phyloP scores from a whole-genome alignment of 805 yeast species.

The Candida endomychidarum region DNA sequence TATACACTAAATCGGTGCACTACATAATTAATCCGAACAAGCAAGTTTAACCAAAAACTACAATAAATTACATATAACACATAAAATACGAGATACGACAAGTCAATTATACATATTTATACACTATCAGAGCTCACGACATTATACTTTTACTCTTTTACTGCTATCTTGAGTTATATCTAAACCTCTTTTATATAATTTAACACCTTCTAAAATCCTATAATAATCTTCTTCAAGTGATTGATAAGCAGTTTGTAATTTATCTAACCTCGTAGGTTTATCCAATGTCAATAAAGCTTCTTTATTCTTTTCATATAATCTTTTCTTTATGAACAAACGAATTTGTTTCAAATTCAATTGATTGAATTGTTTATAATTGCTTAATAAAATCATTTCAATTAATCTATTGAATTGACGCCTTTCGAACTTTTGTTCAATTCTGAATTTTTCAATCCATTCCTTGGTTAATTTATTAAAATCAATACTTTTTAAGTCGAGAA shows the following conservation, averaged over 20 bases:
- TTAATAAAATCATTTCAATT: constrained; percentile 69
- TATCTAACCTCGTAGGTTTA: constrained; percentile 60
- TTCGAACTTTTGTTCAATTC: constrained; percentile 57
- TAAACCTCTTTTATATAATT: constrained; percentile 6
- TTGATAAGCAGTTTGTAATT: constrained; percentile 72
- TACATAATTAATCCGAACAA: no score
- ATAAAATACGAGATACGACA: not conserved
- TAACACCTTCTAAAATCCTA: constrained; percentile 46
- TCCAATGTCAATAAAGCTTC: constrained; percentile 74
- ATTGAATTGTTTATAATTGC: constrained; percentile 29
- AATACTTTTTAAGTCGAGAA: constrained; percentile 25
- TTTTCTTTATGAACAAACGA: constrained; percentile 65
- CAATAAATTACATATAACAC: no score
- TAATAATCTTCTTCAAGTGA: constrained; percentile 69
- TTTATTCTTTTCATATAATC: constrained; percentile 75
- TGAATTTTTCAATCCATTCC: constrained; percentile 42
- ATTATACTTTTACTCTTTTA: constrained; percentile 7
- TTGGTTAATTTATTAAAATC: constrained; percentile 19
- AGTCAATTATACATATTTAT: not conserved
- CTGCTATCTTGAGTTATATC: not conserved
- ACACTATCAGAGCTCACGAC: not conserved
- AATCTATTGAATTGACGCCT: constrained; percentile 75
- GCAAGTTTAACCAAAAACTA: no score
- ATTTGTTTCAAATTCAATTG: constrained; percentile 35
- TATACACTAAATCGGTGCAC: no score